Base-by-base conservation (phyloP, 257 asterid species). In the Nicotiana noctiflora region DNA sequence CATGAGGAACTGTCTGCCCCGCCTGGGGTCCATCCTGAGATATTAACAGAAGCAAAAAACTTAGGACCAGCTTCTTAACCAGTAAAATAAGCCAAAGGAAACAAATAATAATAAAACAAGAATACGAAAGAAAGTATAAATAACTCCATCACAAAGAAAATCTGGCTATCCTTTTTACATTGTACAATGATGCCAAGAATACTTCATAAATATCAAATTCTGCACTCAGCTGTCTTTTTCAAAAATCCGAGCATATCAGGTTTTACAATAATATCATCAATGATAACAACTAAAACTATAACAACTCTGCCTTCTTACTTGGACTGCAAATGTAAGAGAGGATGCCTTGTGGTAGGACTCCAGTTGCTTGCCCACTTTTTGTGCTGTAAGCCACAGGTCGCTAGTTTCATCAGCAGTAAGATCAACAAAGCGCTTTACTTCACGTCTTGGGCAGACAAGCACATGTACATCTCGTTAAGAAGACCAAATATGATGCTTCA, bases 361-460 rank as follows among this genome's bases (percentile, higher is more conserved):
- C 55, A 94, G 96, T 75, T 87, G 88, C 67, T 80, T 75, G 23
- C 98, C 98, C 57, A 94, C 89, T 88, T 91, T 90, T 82, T 92
- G 93, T 19, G 98, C 98, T 62, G 86, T 75, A 70, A 89, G 89
- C 98, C 98, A 94, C 61, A 94, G 86, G 80, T 94, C 98, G 85
- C 90, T 78, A 52, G 91, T 90, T 87, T 94, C 98, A 75, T 92
- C 94, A 83, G 93, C 88, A 83, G 91, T 87, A 80, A 94, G 97
- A 88, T 94, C 97, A 85, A 77, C 70, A 88, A 94, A 92, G 82
- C 98, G 94, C 83, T 88, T 90, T 25, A 88, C 97, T 59, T 85
- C 94, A 85, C 98, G 98, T 85, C 90, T 91, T 80, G 98, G 98
- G 86, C 96, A 92, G 85, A 93, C 93, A 81, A 94, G 98, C 85